Conservation (phyloP, 495 filamentous ascomycete genomes). For the Patellaria atrata region DNA sequence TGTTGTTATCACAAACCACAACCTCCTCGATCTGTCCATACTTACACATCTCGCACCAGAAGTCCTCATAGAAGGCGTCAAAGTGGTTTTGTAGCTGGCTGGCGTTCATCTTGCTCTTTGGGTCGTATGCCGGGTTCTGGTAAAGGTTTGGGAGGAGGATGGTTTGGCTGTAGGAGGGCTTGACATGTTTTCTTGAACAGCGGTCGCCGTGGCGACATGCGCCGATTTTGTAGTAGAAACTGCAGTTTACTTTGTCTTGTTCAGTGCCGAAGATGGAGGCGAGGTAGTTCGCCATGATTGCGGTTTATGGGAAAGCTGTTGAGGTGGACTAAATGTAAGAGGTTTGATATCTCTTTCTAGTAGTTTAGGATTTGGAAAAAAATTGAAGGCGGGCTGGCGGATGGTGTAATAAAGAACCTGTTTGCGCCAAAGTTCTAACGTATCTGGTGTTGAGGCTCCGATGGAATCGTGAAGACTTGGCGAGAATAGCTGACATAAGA, state of each 20-base stretch:
- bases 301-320: background rate
- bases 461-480: too few species aligned
- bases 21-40: conserved; percentile 34
- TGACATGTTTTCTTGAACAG: conserved; percentile 96
- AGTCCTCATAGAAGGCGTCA: conserved; percentile 98
- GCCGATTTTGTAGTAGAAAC: conserved; percentile 93
- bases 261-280: conserved; percentile 99
- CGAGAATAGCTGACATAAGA: too few species aligned
- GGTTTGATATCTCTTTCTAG: too few species aligned
- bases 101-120: conserved; percentile 90
- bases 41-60: conserved; percentile 88
- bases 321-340: too few species aligned
- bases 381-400: too few species aligned
- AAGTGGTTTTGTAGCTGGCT: conserved; percentile 96
- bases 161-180: conserved; percentile 94
- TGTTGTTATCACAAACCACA: conserved; percentile 54
- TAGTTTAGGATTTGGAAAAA: too few species aligned
- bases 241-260: conserved; percentile 88
- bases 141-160: conserved; percentile 97
- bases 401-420: too few species aligned
- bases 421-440: too few species aligned
- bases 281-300: conserved; percentile 82
- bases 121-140: conserved; percentile 96
- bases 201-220: conserved; percentile 97
- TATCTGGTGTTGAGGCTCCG: too few species aligned